Evolutionary conservation across 1,284 basidiomycete genomes (phyloP), one percentile per base, ranked within the genome.

Genomic region (Cryptococcus sp.): DNA sequence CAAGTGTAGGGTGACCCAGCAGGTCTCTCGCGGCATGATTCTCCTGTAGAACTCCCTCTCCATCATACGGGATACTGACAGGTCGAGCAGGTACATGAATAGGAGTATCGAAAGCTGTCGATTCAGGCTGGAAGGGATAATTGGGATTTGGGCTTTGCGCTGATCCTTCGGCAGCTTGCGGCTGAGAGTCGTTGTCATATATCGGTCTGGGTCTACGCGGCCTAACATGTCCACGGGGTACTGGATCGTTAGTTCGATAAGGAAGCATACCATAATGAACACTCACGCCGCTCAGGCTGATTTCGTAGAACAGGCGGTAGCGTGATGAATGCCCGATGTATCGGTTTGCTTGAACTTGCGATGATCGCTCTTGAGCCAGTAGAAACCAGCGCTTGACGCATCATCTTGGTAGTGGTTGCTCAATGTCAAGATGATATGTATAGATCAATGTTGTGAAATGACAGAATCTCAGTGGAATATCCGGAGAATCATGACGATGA

Each of bases 1-100:
- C 70, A 23, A 77, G 53, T 42, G 68, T 66, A 35, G 71, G 69
- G 54, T 76, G 73, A 13, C 62, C 73, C 23, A 77, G 57, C 15
- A 77, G 53, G 14, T 72, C 66, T 50, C 63, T 58, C 2, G 73
- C 74, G 3, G 66, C 71, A 55, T 76, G 74, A 46, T 57, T 68
- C 31, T 71, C 63, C 3, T 60, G 58, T 33, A 77, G 59, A 11
- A 76, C 67, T 2, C 74, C 73, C 3, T 62, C 51, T 3, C 74
- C 72, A 62, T 77, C 74, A 3, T 59, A 45, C 1, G 74, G 74
- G 3, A 77, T 64, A 23, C 60, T 48, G 15, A 72, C 66, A 0
- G 71, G 69, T 37, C 60, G 41, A 6, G 38, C 53, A n/a, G 48
- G 37, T 4, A 50, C 56, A 34, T 14, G 33, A 10, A 47, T 11